Evolutionary conservation across 179 eudicot genomes (phyloP).

Genomic region (Carnegiea gigantea): DNA sequence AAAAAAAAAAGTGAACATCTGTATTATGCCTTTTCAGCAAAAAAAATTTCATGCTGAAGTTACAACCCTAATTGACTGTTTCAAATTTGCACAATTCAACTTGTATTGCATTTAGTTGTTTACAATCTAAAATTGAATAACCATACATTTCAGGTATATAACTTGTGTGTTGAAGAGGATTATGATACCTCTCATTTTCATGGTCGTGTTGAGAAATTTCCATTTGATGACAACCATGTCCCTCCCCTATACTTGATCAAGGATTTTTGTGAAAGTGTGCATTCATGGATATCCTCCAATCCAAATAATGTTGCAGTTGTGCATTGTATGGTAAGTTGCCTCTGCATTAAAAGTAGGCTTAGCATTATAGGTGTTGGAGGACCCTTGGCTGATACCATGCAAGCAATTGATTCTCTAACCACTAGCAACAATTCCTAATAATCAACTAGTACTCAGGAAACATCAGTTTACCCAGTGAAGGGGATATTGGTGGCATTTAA

Average conservation of each 20-base stretch:
- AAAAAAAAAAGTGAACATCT: background rate
- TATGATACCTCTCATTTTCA: constrained; percentile 62
- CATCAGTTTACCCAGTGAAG: no score
- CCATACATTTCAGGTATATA: constrained; percentile 38
- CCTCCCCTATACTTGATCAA: constrained; percentile 52
- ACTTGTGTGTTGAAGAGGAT: constrained; percentile 54
- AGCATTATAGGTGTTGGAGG: background rate
- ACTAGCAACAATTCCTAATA: background rate
- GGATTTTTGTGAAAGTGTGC: constrained; percentile 57
- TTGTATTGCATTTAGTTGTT: background rate
- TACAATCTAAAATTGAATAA: background rate
- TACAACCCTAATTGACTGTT: background rate
- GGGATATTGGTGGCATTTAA: no score
- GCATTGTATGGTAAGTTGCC: constrained; percentile 58
- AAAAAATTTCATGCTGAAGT: no score
- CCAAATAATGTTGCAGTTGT: constrained; percentile 53
- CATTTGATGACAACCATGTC: constrained; percentile 68
- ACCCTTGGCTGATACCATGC: background rate
- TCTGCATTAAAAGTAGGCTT: background rate
- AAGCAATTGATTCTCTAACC: background rate
- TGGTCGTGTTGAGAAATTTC: constrained; percentile 56
- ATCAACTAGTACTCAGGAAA: background rate
- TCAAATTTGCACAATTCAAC: background rate
- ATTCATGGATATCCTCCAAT: constrained; percentile 55
- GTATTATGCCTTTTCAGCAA: no score